Conservation (phyloP, 352 stramenopile genomes). For the Pythium plurisporium region DNA sequence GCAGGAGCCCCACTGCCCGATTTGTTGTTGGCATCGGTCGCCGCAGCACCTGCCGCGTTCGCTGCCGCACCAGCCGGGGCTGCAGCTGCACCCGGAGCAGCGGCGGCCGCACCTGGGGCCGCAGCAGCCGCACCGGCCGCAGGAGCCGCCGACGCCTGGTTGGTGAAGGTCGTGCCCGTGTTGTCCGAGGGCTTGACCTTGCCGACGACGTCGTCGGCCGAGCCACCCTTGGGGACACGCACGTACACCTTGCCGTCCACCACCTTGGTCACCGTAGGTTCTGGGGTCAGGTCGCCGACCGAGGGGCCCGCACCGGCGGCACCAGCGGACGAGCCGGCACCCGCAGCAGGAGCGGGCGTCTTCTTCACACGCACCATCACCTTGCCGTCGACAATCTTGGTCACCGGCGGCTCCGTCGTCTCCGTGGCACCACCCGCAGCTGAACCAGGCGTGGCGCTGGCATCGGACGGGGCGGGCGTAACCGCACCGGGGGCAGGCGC, state of each 20-base stretch:
- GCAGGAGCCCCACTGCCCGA: background rate
- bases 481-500: background rate
- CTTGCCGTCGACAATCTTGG: conserved; percentile 11
- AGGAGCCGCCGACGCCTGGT: conserved; percentile 4
- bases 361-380: conserved; percentile 4
- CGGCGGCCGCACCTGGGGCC: background rate
- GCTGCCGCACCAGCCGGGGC: background rate
- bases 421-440: background rate
- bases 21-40: conserved; percentile 42
- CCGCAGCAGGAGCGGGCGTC: background rate
- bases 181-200: conserved; percentile 15
- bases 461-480: too few relatives aligned
- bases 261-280: conserved; percentile 14
- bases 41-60: conserved; percentile 3
- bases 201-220: conserved; percentile 9
- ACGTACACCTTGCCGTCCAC: conserved; percentile 18
- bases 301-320: background rate
- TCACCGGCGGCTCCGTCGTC: background rate
- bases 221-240: background rate
- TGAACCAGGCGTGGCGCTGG: conserved; percentile 1
- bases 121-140: background rate
- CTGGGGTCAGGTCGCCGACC: conserved; percentile 2
- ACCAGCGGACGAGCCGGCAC: background rate
- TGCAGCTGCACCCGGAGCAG: background rate
- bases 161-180: conserved; percentile 13